Conservation (phyloP, 2,329 filamentous ascomycete species). For the Colletotrichum musicola region DNA sequence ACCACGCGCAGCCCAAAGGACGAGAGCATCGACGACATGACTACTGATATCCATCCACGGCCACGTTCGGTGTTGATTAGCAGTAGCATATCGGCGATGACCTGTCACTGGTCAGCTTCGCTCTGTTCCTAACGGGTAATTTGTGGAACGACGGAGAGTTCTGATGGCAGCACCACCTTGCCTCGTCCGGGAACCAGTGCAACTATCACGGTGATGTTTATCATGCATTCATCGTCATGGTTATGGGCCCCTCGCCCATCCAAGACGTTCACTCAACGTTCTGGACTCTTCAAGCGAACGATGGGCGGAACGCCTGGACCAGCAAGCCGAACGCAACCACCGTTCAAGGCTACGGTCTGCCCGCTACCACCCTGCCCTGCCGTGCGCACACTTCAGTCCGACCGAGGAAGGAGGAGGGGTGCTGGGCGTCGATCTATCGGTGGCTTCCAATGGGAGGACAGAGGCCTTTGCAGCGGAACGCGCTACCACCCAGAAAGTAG, state of each 20-base stretch:
- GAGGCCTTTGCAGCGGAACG: conserved; percentile 28
- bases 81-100: conserved; percentile 2
- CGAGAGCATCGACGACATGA: neutral
- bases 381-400: conserved; percentile 18
- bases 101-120: neutral
- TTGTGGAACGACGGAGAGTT: conserved; percentile 18
- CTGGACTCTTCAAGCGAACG: conserved; percentile 27
- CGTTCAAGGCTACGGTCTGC: neutral
- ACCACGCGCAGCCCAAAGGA: neutral
- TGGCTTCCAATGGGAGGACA: neutral
- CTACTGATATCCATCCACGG: neutral
- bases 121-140: neutral
- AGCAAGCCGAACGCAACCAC: conserved; percentile 25
- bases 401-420: neutral
- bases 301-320: conserved; percentile 22
- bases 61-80: neutral
- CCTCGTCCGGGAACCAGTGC: conserved; percentile 1
- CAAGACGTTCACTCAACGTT: conserved; percentile 26
- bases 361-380: neutral
- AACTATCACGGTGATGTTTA: conserved; percentile 1
- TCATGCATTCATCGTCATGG: conserved; percentile 27
- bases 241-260: conserved; percentile 3
- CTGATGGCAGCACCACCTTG: conserved; percentile 18
- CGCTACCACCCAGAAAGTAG: conserved; percentile 11
- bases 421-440: conserved; percentile 30